Percentiles rank a stretch among this genome's conserved stretches.
Conservation (phyloP, 2,329 filamentous ascomycete species). For the Teratosphaeria pseudoeucalypti region DNA sequence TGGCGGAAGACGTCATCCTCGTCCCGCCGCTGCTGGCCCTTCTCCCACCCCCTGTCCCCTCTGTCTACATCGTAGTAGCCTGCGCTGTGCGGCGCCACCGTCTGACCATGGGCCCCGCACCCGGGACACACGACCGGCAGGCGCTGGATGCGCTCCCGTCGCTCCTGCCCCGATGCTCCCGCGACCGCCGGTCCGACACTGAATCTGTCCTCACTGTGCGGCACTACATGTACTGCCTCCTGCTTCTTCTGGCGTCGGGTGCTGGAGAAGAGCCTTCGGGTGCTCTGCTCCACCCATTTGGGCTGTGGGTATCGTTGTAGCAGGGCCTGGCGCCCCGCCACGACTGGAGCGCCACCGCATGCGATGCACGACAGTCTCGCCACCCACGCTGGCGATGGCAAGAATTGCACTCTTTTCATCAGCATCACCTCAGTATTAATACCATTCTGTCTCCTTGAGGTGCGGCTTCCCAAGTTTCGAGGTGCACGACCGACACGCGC, state of each 20-base stretch:
- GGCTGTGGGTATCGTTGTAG: background rate
- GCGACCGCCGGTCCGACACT: background rate
- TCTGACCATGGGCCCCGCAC: conserved; percentile 52
- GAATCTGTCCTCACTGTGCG: background rate
- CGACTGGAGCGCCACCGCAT: background rate
- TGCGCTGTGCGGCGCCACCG: conserved; percentile 42
- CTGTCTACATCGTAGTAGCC: conserved; percentile 44
- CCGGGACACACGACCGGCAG: conserved; percentile 42
- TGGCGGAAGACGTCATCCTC: conserved; percentile 27
- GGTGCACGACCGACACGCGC: background rate
- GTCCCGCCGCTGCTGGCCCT: conserved; percentile 5
- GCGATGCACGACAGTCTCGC: background rate
- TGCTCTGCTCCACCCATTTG: conserved; percentile 1
- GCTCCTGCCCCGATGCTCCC: background rate
- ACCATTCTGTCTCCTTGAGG: no score
- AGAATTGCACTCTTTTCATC: background rate
- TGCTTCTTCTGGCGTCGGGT: background rate
- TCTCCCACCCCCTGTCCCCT: background rate
- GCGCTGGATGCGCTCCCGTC: conserved; percentile 2
- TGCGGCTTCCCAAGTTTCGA: background rate
- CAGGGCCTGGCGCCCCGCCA: background rate
- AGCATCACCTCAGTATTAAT: background rate
- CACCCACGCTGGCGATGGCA: background rate
- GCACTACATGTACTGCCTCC: background rate
- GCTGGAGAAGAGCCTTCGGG: conserved; percentile 1